These are phyloP conservation scores for Micractinium sp. DNA, from an alignment of 139 green algal species.

Conservation along the genomic window DNA sequence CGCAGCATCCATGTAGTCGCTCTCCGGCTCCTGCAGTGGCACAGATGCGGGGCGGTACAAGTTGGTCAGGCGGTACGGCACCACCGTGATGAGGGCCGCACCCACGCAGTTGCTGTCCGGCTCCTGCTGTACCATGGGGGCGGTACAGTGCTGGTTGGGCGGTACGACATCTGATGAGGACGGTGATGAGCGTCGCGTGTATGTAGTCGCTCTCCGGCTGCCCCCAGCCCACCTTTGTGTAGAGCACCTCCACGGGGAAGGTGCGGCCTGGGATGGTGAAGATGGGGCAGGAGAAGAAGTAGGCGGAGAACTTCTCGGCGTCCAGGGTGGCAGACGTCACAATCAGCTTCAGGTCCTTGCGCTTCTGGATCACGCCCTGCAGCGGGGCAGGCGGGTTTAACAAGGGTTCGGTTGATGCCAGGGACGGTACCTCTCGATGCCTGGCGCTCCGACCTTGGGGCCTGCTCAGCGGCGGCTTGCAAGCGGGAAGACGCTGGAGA, in stretches of 20 bases:
- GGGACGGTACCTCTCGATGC: too few relatives aligned
- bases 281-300: slow-evolving; percentile 95
- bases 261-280: slow-evolving; percentile 87
- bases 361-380: slow-evolving; percentile 44
- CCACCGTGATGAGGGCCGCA: background rate
- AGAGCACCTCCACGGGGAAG: slow-evolving; percentile 87
- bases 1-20: slow-evolving; percentile 95
- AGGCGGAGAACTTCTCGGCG: slow-evolving; percentile 94
- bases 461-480: too few relatives aligned
- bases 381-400: too few relatives aligned
- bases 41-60: background rate
- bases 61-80: background rate
- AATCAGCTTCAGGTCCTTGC: slow-evolving; percentile 82
- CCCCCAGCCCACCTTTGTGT: slow-evolving; percentile 56
- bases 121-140: background rate
- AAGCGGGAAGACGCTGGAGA: too few relatives aligned
- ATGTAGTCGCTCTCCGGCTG: too few relatives aligned
- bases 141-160: background rate
- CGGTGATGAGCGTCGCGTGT: too few relatives aligned
- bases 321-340: slow-evolving; percentile 95
- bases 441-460: too few relatives aligned
- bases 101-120: background rate
- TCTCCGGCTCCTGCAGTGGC: slow-evolving; percentile 71
- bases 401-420: too few relatives aligned
- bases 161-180: background rate